Evolutionary conservation across 192 early-diverging fungal species (phyloP).

Genomic region (Umbelopsis isabellina): DNA sequence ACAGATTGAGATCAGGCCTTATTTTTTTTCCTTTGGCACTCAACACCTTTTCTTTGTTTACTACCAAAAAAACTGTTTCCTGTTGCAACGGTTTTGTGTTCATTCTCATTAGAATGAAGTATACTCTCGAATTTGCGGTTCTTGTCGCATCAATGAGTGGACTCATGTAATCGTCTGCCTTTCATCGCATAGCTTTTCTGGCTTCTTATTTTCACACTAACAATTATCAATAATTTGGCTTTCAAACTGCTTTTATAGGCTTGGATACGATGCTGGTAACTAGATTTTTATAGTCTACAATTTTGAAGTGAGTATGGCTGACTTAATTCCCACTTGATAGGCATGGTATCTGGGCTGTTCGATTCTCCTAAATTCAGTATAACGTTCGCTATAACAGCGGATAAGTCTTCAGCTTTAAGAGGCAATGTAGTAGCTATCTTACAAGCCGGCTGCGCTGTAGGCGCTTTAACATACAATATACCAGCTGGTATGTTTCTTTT

Average conservation of each 20-base stretch:
- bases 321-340: not conserved
- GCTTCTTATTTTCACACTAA: not conserved
- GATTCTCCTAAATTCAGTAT: constrained; percentile 40
- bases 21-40: too few relatives aligned
- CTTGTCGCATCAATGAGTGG: constrained; percentile 55
- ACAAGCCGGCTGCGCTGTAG: constrained; percentile 39
- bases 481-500: constrained; percentile 25
- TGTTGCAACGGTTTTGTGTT: not conserved
- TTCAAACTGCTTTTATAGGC: constrained; percentile 12
- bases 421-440: constrained; percentile 36
- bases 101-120: not conserved
- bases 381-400: constrained; percentile 32
- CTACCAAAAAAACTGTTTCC: not conserved
- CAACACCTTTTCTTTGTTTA: not conserved
- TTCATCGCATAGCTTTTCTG: not conserved
- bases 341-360: constrained; percentile 61
- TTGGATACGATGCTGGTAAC: constrained; percentile 68
- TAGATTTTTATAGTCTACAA: not conserved
- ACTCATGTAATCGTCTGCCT: constrained; percentile 31
- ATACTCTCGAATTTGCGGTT: constrained; percentile 33
- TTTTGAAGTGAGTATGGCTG: not conserved
- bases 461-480: constrained; percentile 32
- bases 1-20: too few relatives aligned
- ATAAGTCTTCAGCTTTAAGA: not conserved
- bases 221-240: not conserved